phyloP scores from a whole-genome alignment of 2,329 filamentous ascomycete species.

The Stylonectria norvegica region DNA sequence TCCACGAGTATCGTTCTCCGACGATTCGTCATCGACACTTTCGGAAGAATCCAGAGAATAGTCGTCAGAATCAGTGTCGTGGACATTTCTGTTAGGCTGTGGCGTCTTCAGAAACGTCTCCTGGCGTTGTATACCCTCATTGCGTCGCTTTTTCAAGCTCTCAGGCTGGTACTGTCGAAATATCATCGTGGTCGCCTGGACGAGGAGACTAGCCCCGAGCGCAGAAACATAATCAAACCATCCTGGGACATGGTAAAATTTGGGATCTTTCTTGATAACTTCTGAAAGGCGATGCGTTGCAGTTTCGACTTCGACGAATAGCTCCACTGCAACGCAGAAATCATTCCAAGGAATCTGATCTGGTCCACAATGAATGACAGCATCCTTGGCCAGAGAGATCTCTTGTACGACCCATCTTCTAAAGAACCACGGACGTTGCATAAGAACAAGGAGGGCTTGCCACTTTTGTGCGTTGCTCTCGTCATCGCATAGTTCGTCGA shows the following conservation, averaged over 20 bases:
- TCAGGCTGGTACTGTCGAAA: background rate
- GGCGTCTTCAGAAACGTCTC: background rate
- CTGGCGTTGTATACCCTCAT: background rate
- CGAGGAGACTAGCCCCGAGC: background rate
- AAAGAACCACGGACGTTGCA: constrained; percentile 1
- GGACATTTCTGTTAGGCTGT: background rate
- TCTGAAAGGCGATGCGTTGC: constrained; percentile 1
- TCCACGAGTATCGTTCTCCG: too few relatives aligned
- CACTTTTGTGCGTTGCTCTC: background rate
- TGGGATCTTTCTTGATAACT: constrained; percentile 2
- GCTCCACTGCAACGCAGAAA: constrained; percentile 1
- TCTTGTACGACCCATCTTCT: constrained; percentile 1
- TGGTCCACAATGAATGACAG: background rate
- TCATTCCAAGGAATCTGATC: constrained; percentile 1
- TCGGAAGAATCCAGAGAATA: background rate
- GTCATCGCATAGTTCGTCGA: constrained; percentile 1
- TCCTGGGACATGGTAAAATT: background rate
- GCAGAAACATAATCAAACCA: constrained; percentile 1
- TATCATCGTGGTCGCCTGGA: background rate
- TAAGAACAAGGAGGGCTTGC: background rate
- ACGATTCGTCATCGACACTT: too few relatives aligned
- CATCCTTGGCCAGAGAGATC: constrained; percentile 1
- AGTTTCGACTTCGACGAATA: constrained; percentile 1
- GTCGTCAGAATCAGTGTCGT: background rate
- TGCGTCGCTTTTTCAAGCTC: background rate